Percentiles rank a stretch among this genome's conserved stretches.
Conservation (phyloP, 2,329 filamentous ascomycete genomes). For the Colletotrichum tropicicola region DNA sequence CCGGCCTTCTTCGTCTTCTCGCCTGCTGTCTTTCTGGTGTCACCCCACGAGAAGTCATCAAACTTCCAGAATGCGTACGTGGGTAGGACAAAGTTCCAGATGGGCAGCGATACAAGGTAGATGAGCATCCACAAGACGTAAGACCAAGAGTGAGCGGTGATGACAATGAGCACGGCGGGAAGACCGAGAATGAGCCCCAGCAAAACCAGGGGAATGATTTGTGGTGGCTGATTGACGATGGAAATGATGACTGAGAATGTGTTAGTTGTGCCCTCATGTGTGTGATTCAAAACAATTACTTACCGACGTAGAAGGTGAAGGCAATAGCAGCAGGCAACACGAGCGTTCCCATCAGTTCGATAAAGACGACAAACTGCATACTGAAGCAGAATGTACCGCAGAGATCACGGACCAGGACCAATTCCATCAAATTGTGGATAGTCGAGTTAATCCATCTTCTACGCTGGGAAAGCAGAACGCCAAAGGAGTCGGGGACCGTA, state of each 20-base stretch:
- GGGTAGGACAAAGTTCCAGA: conserved; percentile 98
- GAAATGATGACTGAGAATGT: conserved; percentile 76
- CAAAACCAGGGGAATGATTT: conserved; percentile 90
- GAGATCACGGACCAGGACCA: conserved; percentile 92
- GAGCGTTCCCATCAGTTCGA: conserved; percentile 93
- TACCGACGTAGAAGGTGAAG: conserved; percentile 96
- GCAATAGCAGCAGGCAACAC: conserved; percentile 95
- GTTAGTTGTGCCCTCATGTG: conserved; percentile 3
- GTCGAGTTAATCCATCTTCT: conserved; percentile 99
- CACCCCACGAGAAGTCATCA: conserved; percentile 99
- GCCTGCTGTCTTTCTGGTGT: conserved; percentile 93
- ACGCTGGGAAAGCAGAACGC: conserved; percentile 90
- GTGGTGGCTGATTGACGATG: conserved; percentile 78
- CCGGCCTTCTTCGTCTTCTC: conserved; percentile 89
- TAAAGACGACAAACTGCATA: conserved; percentile 98
- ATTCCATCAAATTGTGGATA: conserved; percentile 97
- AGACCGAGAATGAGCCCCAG: conserved; percentile 92
- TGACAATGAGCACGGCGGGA: conserved; percentile 87
- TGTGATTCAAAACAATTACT: conserved; percentile 47
- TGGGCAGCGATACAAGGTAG: conserved; percentile 89
- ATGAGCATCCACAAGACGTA: conserved; percentile 98
- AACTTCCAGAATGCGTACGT: conserved; percentile 99
- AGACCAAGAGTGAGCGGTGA: conserved; percentile 91
- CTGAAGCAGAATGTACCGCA: conserved; percentile 99
- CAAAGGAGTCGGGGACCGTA: conserved; percentile 92